Evolutionary conservation across 768 basidiomycete genomes (phyloP).

Genomic region (Hortiboletus flavorubellus): DNA sequence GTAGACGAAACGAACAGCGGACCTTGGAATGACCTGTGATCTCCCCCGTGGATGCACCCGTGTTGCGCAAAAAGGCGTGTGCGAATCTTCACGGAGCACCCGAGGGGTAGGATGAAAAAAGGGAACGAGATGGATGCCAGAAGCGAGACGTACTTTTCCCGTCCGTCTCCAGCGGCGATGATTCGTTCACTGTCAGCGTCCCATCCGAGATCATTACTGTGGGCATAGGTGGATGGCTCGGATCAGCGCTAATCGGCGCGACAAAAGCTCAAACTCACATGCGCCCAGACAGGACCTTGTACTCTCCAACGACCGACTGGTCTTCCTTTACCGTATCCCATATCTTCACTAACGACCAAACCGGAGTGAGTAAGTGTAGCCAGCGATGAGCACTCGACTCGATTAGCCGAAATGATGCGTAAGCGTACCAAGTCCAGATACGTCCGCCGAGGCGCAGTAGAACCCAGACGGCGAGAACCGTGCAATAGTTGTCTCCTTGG

Average conservation of each 20-base stretch:
- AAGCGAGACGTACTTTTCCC: conserved; percentile 60
- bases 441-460: conserved; percentile 92
- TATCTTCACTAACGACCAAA: conserved; percentile 59
- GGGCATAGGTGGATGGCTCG: not conserved
- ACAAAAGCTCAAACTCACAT: conserved; percentile 43
- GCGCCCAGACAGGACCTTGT: conserved; percentile 66
- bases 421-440: conserved; percentile 67
- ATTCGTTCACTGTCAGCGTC: conserved; percentile 97
- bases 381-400: not conserved
- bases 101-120: not conserved
- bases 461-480: conserved; percentile 91
- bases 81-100: conserved; percentile 56
- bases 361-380: not conserved
- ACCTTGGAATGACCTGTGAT: conserved; percentile 91
- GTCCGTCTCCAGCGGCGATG: conserved; percentile 89
- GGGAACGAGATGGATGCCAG: not conserved
- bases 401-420: not conserved
- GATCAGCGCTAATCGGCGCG: not conserved
- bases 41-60: conserved; percentile 81
- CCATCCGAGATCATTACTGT: conserved; percentile 94
- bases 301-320: conserved; percentile 77
- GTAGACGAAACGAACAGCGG: not conserved
- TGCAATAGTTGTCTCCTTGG: conserved; percentile 83
- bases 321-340: conserved; percentile 93
- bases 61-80: conserved; percentile 79